These are phyloP conservation scores for Colletotrichum lupini DNA, from an alignment of 2,329 filamentous ascomycete species.

Conservation along the genomic window DNA sequence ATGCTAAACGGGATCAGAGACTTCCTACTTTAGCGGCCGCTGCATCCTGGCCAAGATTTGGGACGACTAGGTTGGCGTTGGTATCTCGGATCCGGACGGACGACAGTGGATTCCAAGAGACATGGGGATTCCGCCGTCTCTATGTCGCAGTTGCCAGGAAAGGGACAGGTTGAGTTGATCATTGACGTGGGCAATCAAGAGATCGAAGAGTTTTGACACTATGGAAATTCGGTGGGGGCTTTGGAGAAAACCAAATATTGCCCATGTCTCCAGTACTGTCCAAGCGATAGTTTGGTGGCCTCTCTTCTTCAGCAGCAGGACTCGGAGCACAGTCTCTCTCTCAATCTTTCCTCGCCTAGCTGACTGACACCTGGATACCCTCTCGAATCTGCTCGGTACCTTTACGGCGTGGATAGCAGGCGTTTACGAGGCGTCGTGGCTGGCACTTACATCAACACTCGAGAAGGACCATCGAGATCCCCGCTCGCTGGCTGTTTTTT, in stretches of 20 bases:
- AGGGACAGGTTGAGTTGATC: background rate
- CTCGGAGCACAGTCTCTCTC: background rate
- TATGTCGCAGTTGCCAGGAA: background rate
- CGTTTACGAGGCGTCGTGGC: background rate
- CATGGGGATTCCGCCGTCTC: background rate
- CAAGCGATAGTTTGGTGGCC: background rate
- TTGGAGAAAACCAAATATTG: background rate
- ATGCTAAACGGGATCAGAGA: constrained; percentile 17
- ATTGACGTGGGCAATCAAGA: background rate
- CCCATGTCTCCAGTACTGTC: background rate
- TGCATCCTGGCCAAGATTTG: constrained; percentile 16
- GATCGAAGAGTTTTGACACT: background rate
- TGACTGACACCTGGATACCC: background rate
- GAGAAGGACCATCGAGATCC: constrained; percentile 1
- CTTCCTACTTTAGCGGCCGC: constrained; percentile 31
- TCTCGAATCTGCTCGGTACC: background rate
- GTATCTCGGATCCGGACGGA: constrained; percentile 10
- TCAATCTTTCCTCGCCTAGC: background rate
- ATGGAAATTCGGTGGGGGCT: background rate
- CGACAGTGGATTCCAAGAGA: background rate
- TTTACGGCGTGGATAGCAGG: background rate
- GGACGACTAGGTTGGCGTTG: background rate
- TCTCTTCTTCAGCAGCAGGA: background rate
- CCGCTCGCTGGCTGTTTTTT: background rate
- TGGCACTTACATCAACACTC: background rate